Base-by-base conservation (phyloP, 1,139 yeast species). In the Saccharomyces hybrid region DNA sequence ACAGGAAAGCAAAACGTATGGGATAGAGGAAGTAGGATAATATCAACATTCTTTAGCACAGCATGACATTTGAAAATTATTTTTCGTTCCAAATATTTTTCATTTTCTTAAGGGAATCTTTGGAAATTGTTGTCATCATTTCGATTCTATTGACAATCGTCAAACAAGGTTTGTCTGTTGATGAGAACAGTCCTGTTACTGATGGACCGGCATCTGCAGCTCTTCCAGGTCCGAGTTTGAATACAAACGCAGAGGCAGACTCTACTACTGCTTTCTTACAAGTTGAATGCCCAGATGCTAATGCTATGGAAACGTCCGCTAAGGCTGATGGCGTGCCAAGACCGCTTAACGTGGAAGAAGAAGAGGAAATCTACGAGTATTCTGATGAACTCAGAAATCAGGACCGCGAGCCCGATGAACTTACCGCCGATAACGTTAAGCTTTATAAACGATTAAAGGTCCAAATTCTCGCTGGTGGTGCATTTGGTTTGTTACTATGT, bases 111-210 rank as follows among this genome's bases (percentile, higher is more conserved):
- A 82, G 98, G 74, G 98, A 91, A 74, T 78, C 96, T 1, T 77
- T 91, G 59, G 98, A 91, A 75, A 96, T 97, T 51, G 80, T 90
- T 50, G 82, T 91, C 58, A 90, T 91, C 59, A 86, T 91, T 55
- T 88, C 98, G 2, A 96, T 91, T 51, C 78, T 91, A 57, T 78
- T 91, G 57, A 93, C 97, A 25, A 91, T 91, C 73, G 81, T 91
- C 58, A 89, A 88, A 70, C 97, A 90, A 74, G 73, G 75, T 8
- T 57, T 74, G 42, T 62, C 71, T 5, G 54, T 69, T 48, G 67
- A 65, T 46, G 62, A 67, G 9, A 62, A 57, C 25, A 53, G 32
- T 1, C 14, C 29, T 14, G 42, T 51, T 31, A 19, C 31, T 11
- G 50, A 13, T 19, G 9, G 6, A 7, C 19, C 44, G 5, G 19